These are phyloP conservation scores for Fraxinus xanthoxyloides DNA, from an alignment of 305 asterid genomes.

Conservation along the genomic window DNA sequence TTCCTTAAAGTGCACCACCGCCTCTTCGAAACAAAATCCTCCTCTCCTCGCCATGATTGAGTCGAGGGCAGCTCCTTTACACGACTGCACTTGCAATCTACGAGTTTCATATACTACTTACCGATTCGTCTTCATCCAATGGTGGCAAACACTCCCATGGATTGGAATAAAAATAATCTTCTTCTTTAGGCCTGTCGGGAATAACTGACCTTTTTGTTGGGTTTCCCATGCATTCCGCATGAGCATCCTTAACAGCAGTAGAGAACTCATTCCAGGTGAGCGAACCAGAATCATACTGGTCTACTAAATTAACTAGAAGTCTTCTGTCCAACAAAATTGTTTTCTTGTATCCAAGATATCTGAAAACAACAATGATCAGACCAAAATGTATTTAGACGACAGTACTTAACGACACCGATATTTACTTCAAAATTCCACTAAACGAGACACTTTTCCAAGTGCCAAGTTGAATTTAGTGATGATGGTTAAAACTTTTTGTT, in stretches of 20 bases:
- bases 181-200: conserved; percentile 79
- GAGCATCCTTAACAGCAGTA: conserved; percentile 55
- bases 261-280: conserved; percentile 72
- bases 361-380: conserved; percentile 23
- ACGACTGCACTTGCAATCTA: conserved; percentile 16
- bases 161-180: conserved; percentile 76
- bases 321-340: conserved; percentile 65
- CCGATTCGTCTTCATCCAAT: conserved; percentile 36
- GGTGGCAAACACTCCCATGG: conserved; percentile 65
- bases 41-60: conserved; percentile 15
- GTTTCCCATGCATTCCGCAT: conserved; percentile 65
- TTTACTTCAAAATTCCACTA: background rate
- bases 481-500: background rate
- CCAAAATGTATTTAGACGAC: background rate
- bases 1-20: conserved; percentile 20
- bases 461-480: background rate
- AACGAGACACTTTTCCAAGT: background rate
- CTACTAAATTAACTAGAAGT: conserved; percentile 55
- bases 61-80: conserved; percentile 26
- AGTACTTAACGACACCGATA: no score
- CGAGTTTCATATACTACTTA: conserved; percentile 33
- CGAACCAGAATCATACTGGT: conserved; percentile 46
- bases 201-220: conserved; percentile 51
- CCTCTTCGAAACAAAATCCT: conserved; percentile 28
- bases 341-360: conserved; percentile 73